Base-by-base conservation (phyloP, 257 asterid genomes). In the Nicotiana attenuata region DNA sequence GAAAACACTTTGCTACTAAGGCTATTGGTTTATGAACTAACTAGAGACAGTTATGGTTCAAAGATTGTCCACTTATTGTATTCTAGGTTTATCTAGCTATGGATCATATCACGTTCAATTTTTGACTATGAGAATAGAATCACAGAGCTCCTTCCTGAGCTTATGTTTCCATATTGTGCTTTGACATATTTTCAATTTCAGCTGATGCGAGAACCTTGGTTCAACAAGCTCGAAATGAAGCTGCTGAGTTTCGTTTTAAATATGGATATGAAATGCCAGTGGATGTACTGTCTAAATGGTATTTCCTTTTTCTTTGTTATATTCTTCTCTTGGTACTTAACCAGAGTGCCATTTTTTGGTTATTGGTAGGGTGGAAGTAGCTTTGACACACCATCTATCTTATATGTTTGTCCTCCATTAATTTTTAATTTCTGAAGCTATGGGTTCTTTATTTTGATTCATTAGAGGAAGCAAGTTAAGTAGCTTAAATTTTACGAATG, bases 131-230 rank as follows among this genome's bases (percentile, higher is more conserved):
- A 73, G 16, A 71, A 47, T 7, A 47, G 38, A 3, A 75, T 4
- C 5, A 1, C 15, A 26, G 50, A 73, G 75, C 83, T 81, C 80
- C 61, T 71, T 81, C 50, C 17, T 19, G 47, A 75, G 52, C 0
- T n/a, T 81, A 81, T 81, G 22, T 45, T 52, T 31, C 10, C 29
- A 29, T 80, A 41, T 65, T 80, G 80, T 66, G 67, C 65, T 79
- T 59, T 15, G 75, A 52, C 76, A 28, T 20, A 2, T 78, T 26
- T 78, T 29, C 63, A 75, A 4, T 80, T 80, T 77, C 88, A 96
- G 98, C 99, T 86, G 98, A 96, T 92, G 98, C 97, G 60, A 92
- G 98, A 91, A 91, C 98, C 84, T 90, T 96, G 90, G 98, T 94
- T 84, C 93, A 91, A 85, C 99, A 96, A 92, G 99, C 98, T 11